Evolutionary conservation across 148 eudicot genomes (phyloP).

Genomic region (Vaccinium myrtillus): DNA sequence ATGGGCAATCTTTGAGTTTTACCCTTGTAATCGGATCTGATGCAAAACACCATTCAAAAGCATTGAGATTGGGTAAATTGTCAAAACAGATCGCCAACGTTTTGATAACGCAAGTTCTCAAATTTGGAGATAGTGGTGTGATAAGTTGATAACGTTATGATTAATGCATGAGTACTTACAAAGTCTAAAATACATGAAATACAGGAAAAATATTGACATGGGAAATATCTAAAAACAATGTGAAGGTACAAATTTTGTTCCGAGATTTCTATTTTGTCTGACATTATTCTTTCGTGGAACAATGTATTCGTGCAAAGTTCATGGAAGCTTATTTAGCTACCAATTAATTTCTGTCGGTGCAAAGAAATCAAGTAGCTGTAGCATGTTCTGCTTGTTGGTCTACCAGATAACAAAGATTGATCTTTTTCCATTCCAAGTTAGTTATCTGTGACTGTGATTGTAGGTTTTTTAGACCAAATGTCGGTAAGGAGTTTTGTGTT

Average conservation of each 20-base stretch:
- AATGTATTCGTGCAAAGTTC: background rate
- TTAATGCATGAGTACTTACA: background rate
- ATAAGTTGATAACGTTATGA: background rate
- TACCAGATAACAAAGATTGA: background rate
- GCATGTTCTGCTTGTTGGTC: background rate
- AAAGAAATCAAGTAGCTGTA: background rate
- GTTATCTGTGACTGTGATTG: background rate
- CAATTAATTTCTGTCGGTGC: background rate
- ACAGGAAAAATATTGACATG: background rate
- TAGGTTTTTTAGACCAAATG: background rate
- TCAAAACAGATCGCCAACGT: background rate
- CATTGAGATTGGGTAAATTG: background rate
- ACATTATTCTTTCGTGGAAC: background rate
- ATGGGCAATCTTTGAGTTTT: background rate
- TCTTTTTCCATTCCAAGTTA: background rate
- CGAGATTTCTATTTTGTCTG: background rate
- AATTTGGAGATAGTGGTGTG: background rate
- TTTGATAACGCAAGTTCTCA: background rate
- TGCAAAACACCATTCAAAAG: background rate
- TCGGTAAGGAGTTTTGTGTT: background rate
- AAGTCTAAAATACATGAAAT: background rate
- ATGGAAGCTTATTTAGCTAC: background rate
- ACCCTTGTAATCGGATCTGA: background rate
- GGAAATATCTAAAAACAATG: background rate
- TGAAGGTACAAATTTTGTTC: background rate